Base-by-base conservation (phyloP, 306 rosid species). In the Inga oerstediana region DNA sequence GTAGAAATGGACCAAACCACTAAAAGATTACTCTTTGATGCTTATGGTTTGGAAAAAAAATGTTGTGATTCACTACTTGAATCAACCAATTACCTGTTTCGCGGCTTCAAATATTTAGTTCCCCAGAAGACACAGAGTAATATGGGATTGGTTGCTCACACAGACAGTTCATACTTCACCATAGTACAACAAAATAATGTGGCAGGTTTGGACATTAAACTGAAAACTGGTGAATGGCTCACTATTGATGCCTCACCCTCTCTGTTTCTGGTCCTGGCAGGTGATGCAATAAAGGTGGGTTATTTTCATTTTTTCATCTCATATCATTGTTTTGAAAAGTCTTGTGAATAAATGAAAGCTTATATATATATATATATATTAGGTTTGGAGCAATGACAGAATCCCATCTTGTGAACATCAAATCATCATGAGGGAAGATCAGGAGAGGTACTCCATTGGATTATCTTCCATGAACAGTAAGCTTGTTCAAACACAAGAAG, bases 381-480 rank as follows among this genome's bases (percentile, higher is more conserved):
- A 59, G 88, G 81, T 82, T 54, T 86, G 85, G 86, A 82, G 83
- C 10, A 86, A 79, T 13, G 88, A 82, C 20, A 82, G 88, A 77
- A 82, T 86, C 59, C 19, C 11, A 0, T 2, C 75, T 9, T 86
- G 88, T 79, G 81, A 66, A 58, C 88, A 86, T 52, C 67, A 48
- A 82, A 66, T 86, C 2, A 74, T 82, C 11, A 48, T 86, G 61
- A 86, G 12, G 32, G 86, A 5, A 62, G 49, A 86, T 79, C 79
- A 83, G 59, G 79, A 59, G 24, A 79, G 89, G 34, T 86, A 4
- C 43, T 86, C 86, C 0, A 61, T 86, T 75, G 89, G 89, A 70
- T 69, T 86, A 32, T 86, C 75, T 80, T 82, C 84, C 51, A 72
- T 86, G 51, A 70, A 81, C 0, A 65, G 41, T 2, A 79, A 79